These are phyloP conservation scores for Brassica juncea DNA, from an alignment of 345 rosid species.

Conservation along the genomic window DNA sequence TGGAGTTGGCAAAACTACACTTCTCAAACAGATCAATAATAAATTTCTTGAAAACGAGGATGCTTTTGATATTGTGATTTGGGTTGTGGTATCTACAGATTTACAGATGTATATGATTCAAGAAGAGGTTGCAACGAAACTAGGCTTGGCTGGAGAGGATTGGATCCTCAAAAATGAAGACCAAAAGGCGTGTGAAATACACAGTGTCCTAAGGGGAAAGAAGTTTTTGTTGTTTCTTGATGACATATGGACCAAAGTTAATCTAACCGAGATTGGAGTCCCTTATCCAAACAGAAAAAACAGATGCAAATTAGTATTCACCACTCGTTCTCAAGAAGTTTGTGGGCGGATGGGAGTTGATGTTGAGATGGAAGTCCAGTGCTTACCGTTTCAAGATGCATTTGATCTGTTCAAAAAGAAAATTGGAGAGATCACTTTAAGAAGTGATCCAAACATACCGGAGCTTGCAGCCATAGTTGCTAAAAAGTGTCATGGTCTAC, in stretches of 20 bases:
- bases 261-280: constrained; percentile 15
- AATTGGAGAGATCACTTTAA: not conserved
- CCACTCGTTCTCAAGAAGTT: constrained; percentile 11
- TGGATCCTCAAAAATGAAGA: not conserved
- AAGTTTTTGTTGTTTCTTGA: constrained; percentile 29
- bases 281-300: not conserved
- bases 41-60: not conserved
- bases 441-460: constrained; percentile 16
- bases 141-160: not conserved
- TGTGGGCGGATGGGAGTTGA: constrained; percentile 16
- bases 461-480: not conserved
- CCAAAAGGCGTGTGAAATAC: not conserved
- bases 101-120: constrained; percentile 6
- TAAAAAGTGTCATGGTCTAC: too few relatives aligned
- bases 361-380: not conserved
- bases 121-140: constrained; percentile 3
- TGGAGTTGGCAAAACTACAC: not conserved
- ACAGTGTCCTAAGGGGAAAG: not conserved
- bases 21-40: not conserved
- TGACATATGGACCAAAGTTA: constrained; percentile 27
- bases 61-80: not conserved
- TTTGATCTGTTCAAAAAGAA: constrained; percentile 26
- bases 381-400: not conserved
- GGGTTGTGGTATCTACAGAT: constrained; percentile 18
- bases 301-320: constrained; percentile 19